Base-by-base conservation (phyloP, 371 early-diverging fungal species). In the Haplosporangium sp. region DNA sequence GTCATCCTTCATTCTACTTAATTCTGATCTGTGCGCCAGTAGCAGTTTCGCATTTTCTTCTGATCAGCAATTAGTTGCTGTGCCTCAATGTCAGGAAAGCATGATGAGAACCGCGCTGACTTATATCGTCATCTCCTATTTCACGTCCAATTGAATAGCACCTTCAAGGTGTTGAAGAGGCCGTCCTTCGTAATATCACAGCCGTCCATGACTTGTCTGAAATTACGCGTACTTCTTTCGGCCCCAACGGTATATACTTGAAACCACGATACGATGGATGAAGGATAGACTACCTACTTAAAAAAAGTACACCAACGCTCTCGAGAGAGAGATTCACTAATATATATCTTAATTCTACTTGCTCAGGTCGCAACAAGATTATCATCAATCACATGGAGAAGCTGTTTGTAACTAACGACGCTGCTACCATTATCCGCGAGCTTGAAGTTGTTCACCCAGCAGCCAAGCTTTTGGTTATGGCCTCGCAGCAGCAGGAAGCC, bases 371-470 rank as follows among this genome's bases (percentile, higher is more conserved):
- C 76, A 99, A 99, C 90, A 99, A 99, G 88, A 97, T 99, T 94
- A 97, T 99, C 76, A 94, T 99, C 84, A 98, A 98, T 83, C 97
- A 97, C 85, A 87, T 98, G 76, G 98, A 97, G 74, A 97, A 97
- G 86, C 90, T 99, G 61, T 95, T 99, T 83, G 98, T 99, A 60
- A 99, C 99, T 19, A 98, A 94, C 86, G 99, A 99, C 88, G 99
- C 99, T 55, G 99, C 99, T 27, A 99, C 99, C 63, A 99, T 99
- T 79, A 94, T 99, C 82, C 94, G 95, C 75, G 98, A 98, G 76
- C 89, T 99, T 65, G 98, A 99, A 72, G 98, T 99, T 57, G 94
- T 96, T 34, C 99, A 99, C 87, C 99, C 99, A 39, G 99, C 99
- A 27, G 99, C 98, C 44, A 96, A 96, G 86, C 85, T 99, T 42